A percentile compares a stretch with the other conserved stretches of the same genome.
Conservation (phyloP, 164 flowering plant species). For the Cinnamomum chago region DNA sequence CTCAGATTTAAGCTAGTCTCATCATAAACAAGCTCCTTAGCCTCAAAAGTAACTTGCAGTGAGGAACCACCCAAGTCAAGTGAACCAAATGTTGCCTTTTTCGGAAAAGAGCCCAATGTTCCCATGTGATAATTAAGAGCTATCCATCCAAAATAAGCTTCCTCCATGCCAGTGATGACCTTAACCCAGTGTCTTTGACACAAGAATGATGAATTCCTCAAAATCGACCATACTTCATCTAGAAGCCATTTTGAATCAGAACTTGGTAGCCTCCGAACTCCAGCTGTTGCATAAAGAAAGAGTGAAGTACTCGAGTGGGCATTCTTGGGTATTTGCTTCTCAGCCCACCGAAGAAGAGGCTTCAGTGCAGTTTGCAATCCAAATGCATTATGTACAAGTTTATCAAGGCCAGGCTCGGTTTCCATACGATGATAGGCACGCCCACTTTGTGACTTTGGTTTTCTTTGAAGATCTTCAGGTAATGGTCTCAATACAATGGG, state of each 20-base stretch:
- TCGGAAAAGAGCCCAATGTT: constrained; percentile 55
- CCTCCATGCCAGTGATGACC: constrained; percentile 81
- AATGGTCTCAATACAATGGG: constrained; percentile 60
- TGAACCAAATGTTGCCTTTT: constrained; percentile 76
- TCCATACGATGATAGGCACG: constrained; percentile 95
- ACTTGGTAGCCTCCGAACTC: constrained; percentile 75
- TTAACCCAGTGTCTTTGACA: constrained; percentile 81
- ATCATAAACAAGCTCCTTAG: constrained; percentile 35
- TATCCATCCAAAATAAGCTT: constrained; percentile 98
- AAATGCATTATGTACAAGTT: constrained; percentile 68
- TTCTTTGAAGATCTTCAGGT: constrained; percentile 43
- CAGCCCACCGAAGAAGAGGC: constrained; percentile 89
- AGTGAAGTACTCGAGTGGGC: constrained; percentile 77
- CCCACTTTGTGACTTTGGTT: constrained; percentile 47
- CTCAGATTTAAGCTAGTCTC: constrained; percentile 65
- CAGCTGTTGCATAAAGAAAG: constrained; percentile 92
- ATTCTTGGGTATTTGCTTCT: constrained; percentile 81
- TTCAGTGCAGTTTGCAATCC: constrained; percentile 69
- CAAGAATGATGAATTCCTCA: constrained; percentile 59
- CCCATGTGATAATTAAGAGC: constrained; percentile 78
- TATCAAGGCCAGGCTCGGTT: constrained; percentile 95
- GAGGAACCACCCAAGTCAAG: constrained; percentile 99
- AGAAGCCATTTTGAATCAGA: constrained; percentile 86
- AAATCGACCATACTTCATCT: constrained; percentile 70
- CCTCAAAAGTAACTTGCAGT: constrained; percentile 94